Percentiles rank a stretch among this genome's conserved stretches.
phyloP scores from a whole-genome alignment of 192 early-diverging fungal species.

The Chytriomyces sp. region DNA sequence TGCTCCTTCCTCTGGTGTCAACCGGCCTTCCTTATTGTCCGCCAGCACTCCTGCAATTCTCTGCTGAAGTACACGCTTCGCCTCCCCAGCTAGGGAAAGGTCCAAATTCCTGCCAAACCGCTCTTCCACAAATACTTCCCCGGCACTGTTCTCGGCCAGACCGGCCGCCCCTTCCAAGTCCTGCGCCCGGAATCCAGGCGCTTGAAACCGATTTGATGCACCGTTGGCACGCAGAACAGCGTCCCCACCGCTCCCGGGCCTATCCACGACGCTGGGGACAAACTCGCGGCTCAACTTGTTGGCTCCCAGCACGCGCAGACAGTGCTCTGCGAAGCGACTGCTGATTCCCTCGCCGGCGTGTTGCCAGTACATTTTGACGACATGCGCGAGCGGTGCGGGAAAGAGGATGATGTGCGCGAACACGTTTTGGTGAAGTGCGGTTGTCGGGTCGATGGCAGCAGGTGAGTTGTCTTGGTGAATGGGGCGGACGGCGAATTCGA shows the following conservation, averaged over 20 bases:
- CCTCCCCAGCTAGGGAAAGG: slow-evolving; percentile 66
- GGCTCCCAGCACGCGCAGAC: slow-evolving; percentile 69
- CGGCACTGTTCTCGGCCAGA: slow-evolving; percentile 8
- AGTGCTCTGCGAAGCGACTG: slow-evolving; percentile 83
- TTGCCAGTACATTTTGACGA: slow-evolving; percentile 97
- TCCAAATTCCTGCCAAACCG: slow-evolving; percentile 91
- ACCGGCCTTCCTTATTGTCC: slow-evolving; percentile 26
- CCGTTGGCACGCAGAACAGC: not conserved
- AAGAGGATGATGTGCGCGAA: slow-evolving; percentile 74
- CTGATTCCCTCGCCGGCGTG: slow-evolving; percentile 89
- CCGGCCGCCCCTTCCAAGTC: not conserved
- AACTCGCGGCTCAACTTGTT: slow-evolving; percentile 39
- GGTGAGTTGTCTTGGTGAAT: slow-evolving; percentile 44
- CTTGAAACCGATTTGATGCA: slow-evolving; percentile 25
- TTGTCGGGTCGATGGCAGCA: slow-evolving; percentile 43
- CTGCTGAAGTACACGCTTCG: slow-evolving; percentile 72
- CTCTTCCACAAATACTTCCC: slow-evolving; percentile 81
- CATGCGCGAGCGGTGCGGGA: slow-evolving; percentile 60
- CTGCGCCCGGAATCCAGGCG: slow-evolving; percentile 6
- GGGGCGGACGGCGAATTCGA: slow-evolving; percentile 64
- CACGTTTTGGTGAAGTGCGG: slow-evolving; percentile 40
- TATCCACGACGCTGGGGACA: slow-evolving; percentile 33
- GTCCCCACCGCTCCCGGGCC: slow-evolving; percentile 33
- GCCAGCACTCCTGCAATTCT: slow-evolving; percentile 82
- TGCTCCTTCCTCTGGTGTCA: not conserved